Evolutionary conservation across 2,329 filamentous ascomycete species (phyloP).

Genomic region (Atkinsonella texensis): DNA sequence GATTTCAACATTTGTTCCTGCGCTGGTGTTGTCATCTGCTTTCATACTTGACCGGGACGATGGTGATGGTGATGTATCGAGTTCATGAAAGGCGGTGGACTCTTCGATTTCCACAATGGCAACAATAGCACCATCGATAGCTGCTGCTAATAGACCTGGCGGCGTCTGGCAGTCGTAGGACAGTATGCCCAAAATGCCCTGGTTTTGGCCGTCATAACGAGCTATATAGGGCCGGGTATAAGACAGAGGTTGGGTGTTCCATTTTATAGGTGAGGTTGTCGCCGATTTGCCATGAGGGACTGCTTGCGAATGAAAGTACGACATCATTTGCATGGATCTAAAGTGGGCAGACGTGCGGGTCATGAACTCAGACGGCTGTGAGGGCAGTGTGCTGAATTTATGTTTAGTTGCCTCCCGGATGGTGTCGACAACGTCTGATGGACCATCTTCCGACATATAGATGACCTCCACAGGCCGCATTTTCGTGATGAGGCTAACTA

Average conservation of each 20-base stretch:
- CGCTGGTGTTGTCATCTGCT: background rate
- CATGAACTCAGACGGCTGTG: conserved; percentile 42
- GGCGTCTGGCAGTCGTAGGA: conserved; percentile 55
- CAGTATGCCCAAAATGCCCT: conserved; percentile 52
- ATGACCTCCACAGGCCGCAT: conserved; percentile 49
- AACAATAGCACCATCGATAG: conserved; percentile 59
- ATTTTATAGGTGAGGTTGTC: conserved; percentile 20
- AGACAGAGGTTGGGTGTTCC: conserved; percentile 44
- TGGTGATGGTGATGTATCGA: conserved; percentile 6
- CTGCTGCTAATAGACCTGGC: conserved; percentile 45
- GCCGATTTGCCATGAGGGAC: background rate
- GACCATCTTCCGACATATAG: conserved; percentile 56
- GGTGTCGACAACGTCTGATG: conserved; percentile 41
- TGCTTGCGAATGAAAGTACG: conserved; percentile 55
- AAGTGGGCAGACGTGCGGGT: conserved; percentile 53
- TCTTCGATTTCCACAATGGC: conserved; percentile 53
- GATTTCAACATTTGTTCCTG: conserved; percentile 3
- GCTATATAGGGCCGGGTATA: conserved; percentile 49
- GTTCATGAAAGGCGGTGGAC: conserved; percentile 32
- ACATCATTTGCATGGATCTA: conserved; percentile 65
- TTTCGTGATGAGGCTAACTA: conserved; percentile 42
- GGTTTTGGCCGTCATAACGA: conserved; percentile 36
- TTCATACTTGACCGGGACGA: background rate
- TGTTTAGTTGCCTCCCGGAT: conserved; percentile 33
- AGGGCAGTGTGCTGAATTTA: conserved; percentile 41